phyloP scores from a whole-genome alignment of 2,329 filamentous ascomycete genomes.

The Colletotrichum sp. region DNA sequence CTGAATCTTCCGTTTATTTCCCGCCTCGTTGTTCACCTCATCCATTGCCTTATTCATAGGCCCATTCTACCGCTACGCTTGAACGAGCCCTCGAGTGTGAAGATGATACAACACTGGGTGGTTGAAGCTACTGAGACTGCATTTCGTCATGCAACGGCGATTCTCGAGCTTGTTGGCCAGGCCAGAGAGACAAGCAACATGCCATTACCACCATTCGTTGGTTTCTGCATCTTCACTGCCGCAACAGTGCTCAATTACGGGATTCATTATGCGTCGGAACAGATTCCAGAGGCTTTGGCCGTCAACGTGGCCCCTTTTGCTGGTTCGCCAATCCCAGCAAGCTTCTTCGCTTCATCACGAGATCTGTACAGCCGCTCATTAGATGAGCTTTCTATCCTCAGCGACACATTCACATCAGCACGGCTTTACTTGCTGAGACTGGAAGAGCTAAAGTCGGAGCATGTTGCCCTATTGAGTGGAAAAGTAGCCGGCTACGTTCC shows the following conservation, averaged over 20 bases:
- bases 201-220: neutral
- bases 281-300: neutral
- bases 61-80: neutral
- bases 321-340: conserved; percentile 1
- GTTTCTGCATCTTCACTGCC: conserved; percentile 10
- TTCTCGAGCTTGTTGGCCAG: neutral
- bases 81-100: neutral
- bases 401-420: neutral
- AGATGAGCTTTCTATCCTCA: neutral
- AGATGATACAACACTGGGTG: conserved; percentile 8
- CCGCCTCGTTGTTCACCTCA: neutral
- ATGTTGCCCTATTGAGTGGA: neutral
- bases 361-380: neutral
- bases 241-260: neutral
- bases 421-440: neutral
- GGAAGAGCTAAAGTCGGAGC: neutral
- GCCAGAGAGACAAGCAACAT: neutral
- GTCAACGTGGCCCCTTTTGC: neutral
- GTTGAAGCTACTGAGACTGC: neutral
- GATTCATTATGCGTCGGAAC: neutral
- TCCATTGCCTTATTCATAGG: conserved; percentile 13
- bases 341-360: neutral
- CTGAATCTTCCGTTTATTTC: neutral
- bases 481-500: neutral
- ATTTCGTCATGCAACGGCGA: conserved; percentile 8